Conservation (phyloP, 768 basidiomycete species). For the Glaciozyma martinii region DNA sequence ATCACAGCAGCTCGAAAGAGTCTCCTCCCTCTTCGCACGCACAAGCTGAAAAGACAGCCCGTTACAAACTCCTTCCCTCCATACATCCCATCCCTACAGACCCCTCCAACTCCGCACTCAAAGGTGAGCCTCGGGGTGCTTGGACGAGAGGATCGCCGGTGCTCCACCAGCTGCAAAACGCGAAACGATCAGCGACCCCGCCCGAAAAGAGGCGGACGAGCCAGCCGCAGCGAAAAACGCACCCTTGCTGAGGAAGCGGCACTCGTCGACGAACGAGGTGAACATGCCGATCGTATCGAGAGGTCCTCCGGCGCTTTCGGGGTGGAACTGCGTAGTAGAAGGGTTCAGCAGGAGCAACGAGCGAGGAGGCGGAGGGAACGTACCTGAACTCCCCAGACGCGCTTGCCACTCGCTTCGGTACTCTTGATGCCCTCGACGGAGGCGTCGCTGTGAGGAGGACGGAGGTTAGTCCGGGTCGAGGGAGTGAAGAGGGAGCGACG, state of each 20-base stretch:
- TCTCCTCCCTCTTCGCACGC: too few species aligned
- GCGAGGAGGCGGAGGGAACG: too few species aligned
- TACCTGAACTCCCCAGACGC: conserved; percentile 73
- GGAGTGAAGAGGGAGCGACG: conserved; percentile 10
- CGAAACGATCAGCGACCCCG: too few species aligned
- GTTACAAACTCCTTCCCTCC: too few species aligned
- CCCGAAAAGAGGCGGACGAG: not conserved
- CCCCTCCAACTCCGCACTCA: too few species aligned
- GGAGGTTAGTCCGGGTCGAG: not conserved
- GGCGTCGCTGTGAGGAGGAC: conserved; percentile 51
- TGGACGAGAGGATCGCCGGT: too few species aligned
- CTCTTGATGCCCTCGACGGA: conserved; percentile 98
- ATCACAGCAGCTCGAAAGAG: too few species aligned
- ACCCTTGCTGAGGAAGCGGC: not conserved
- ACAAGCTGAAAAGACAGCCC: too few species aligned
- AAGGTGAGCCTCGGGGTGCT: too few species aligned
- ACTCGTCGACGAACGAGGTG: conserved; percentile 6
- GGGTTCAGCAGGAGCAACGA: too few species aligned
- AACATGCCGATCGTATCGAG: conserved; percentile 58
- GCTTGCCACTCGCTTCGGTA: conserved; percentile 75
- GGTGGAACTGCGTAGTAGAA: conserved; percentile 74
- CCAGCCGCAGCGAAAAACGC: not conserved
- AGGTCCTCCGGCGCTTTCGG: conserved; percentile 72
- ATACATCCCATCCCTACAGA: too few species aligned
- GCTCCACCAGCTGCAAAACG: too few species aligned